Conservation (phyloP, 345 rosid genomes). For the Crucihimalaya himalaica region DNA sequence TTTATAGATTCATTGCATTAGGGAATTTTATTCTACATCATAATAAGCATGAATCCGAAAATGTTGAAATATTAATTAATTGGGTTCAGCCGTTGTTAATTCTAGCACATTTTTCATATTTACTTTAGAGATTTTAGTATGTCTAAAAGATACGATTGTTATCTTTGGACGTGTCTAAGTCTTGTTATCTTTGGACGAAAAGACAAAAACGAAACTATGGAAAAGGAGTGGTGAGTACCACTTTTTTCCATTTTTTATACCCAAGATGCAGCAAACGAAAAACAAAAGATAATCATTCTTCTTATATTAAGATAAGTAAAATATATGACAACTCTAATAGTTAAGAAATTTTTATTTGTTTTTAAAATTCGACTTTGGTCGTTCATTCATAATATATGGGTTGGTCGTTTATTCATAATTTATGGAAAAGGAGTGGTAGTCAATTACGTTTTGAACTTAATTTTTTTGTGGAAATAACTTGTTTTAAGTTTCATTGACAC, state of each 20-base stretch:
- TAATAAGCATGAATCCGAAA: not conserved
- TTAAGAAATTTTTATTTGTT: not conserved
- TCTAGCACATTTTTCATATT: not conserved
- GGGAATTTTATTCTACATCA: not conserved
- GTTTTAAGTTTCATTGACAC: too few relatives aligned
- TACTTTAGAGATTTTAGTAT: not conserved
- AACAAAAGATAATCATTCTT: not conserved
- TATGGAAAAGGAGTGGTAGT: too few relatives aligned
- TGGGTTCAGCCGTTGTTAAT: not conserved
- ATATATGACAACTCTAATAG: not conserved
- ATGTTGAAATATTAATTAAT: not conserved
- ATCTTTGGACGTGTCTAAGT: too few relatives aligned
- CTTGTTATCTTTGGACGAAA: not conserved
- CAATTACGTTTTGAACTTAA: too few relatives aligned
- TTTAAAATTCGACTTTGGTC: not conserved
- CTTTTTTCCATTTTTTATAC: not conserved
- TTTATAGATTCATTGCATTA: not conserved
- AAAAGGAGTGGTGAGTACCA: not conserved
- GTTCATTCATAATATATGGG: too few relatives aligned
- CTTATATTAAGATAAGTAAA: not conserved
- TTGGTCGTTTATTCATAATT: too few relatives aligned
- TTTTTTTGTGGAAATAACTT: too few relatives aligned
- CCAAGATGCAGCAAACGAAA: not conserved
- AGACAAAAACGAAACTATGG: not conserved
- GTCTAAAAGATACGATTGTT: not conserved